phyloP scores from a whole-genome alignment of 352 stramenopile genomes.

The Pythium inflatum region DNA sequence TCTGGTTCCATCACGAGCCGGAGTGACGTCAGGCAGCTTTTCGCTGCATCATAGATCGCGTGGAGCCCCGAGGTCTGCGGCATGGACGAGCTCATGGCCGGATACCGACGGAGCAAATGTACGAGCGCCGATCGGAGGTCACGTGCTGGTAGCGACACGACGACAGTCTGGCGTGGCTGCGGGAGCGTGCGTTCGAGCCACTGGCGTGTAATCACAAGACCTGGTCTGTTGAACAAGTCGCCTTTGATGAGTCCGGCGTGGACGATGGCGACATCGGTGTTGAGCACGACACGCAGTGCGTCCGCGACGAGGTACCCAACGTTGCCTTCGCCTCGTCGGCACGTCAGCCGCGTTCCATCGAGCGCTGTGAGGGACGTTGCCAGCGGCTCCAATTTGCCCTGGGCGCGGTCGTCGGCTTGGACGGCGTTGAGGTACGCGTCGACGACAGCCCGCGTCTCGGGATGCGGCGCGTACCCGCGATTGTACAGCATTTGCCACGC shows the following conservation, averaged over 20 bases:
- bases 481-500: conserved; percentile 81
- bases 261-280: conserved; percentile 61
- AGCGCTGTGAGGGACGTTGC: conserved; percentile 43
- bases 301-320: conserved; percentile 82
- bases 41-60: conserved; percentile 45
- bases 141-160: conserved; percentile 54
- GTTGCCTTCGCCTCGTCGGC: conserved; percentile 69
- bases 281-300: conserved; percentile 60
- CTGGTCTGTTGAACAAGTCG: conserved; percentile 56
- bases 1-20: conserved; percentile 24
- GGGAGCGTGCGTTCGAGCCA: conserved; percentile 77
- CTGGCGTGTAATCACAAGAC: conserved; percentile 54
- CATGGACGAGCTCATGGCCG: conserved; percentile 67
- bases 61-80: conserved; percentile 73
- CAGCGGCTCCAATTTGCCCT: conserved; percentile 50
- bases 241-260: conserved; percentile 86
- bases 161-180: conserved; percentile 52
- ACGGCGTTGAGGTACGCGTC: conserved; percentile 47
- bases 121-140: conserved; percentile 57
- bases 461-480: conserved; percentile 52
- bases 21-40: conserved; percentile 55
- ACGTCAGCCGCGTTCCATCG: conserved; percentile 66
- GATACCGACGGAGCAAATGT: conserved; percentile 67
- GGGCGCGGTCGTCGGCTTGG: conserved; percentile 50
- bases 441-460: conserved; percentile 46